Evolutionary conservation across 192 early-diverging fungal genomes (phyloP), one percentile per base, ranked within the genome.

Genomic region (Coemansia reversa): DNA sequence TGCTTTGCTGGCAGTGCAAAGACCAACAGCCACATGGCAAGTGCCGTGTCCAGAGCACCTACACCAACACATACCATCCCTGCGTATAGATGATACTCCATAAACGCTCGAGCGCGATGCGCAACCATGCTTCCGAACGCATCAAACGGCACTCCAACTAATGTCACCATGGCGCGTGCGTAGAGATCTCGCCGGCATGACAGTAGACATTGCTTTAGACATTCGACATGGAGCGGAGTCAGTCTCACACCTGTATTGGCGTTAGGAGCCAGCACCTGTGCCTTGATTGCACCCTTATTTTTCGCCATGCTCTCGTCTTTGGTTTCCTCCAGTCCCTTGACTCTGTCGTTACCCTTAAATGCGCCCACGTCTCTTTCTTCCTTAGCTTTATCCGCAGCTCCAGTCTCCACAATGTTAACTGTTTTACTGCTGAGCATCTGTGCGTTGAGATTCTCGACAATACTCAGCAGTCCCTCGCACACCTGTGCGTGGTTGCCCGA

Each of bases 1-100:
- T 71, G 54, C 20, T 52, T 51, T 6, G 69, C 51, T 1, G 78
- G 73, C 49, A 81, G 45, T 11, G 78, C 73, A 65, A 81, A 72
- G 7, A 72, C 66, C 42, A 71, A 58, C 59, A 58, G 24, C 78
- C 72, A 81, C 69, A 71, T 56, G 5, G 29, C 54, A 60, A 58
- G 30, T 14, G 78, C 78, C 51, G 45, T 49, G 14, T 56, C 66
- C 29, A 47, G 19, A 11, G 48, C 60, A 2, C 65, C 69, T 19
- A 66, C 30, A 5, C 65, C 63, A 8, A 60, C 63, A n/a, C 50
- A 63, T n/a, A 81, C 73, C 78, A 81, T 81, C 33, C 78, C 73
- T 12, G 62, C 73, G 35, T 81, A 75, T 45, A 60, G 24, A 55
- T 58, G 51, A 56, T 65, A 81, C 66, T 72, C 61, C 65, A 81